Percentiles rank a stretch among this genome's conserved stretches.
Evolutionary conservation across 768 basidiomycete species (phyloP).

Genomic region (Leucocoprinus sp.): DNA sequence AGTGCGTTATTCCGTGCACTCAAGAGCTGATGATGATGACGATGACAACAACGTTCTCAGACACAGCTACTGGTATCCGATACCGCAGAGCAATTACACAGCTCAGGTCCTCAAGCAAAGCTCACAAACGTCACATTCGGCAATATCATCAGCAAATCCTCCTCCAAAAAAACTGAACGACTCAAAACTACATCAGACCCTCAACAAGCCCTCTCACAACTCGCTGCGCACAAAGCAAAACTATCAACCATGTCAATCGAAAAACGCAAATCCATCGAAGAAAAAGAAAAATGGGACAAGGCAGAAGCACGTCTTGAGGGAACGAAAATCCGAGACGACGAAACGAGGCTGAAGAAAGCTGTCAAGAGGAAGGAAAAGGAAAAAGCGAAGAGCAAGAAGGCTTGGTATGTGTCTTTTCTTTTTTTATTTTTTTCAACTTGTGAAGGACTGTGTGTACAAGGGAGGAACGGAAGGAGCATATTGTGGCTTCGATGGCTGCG

Average conservation of each 20-base stretch:
- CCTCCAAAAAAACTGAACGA: conserved; percentile 42
- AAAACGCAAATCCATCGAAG: conserved; percentile 71
- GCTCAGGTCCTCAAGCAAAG: conserved; percentile 25
- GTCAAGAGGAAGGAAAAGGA: conserved; percentile 88
- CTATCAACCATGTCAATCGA: conserved; percentile 73
- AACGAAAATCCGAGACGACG: conserved; percentile 87
- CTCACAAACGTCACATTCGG: conserved; percentile 67
- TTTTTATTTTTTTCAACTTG: conserved; percentile 4
- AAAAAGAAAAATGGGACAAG: conserved; percentile 84
- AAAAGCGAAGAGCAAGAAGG: conserved; percentile 75
- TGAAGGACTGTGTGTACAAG: conserved; percentile 29
- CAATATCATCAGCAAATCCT: conserved; percentile 42
- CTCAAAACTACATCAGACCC: conserved; percentile 76
- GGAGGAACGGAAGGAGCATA: conserved; percentile 80
- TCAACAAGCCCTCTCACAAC: conserved; percentile 74
- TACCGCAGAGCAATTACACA: conserved; percentile 20
- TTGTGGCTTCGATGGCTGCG: conserved; percentile 67
- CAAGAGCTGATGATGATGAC: neutral
- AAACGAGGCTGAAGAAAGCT: conserved; percentile 80
- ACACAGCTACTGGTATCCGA: conserved; percentile 70
- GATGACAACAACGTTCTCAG: conserved; percentile 26
- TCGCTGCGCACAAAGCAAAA: conserved; percentile 70
- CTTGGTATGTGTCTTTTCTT: conserved; percentile 54
- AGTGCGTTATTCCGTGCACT: conserved; percentile 28
- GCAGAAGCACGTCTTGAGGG: conserved; percentile 84